A percentile compares a stretch with the other conserved stretches of the same genome.
phyloP scores from a whole-genome alignment of 2,329 filamentous ascomycete species.

The Ceratocystis ficicola region DNA sequence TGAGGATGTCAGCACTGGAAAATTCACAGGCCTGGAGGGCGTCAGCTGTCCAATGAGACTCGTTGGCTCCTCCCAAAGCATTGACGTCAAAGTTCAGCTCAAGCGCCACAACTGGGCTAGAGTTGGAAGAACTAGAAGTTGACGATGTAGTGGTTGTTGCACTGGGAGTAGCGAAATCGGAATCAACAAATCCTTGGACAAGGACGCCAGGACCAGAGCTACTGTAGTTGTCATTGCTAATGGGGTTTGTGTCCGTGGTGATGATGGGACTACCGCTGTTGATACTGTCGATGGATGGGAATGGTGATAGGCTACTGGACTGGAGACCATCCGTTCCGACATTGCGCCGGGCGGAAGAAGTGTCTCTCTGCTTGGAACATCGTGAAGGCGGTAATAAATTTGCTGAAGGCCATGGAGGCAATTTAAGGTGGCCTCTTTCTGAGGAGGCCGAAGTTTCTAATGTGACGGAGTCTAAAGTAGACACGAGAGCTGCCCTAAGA shows the following conservation, averaged over 20 bases:
- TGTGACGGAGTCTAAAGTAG: slow-evolving; percentile 19
- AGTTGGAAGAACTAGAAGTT: slow-evolving; percentile 13
- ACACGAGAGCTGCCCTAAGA: slow-evolving; percentile 18
- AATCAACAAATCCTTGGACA: neutral
- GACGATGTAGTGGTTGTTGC: neutral
- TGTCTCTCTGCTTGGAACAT: neutral
- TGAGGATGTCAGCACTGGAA: slow-evolving; percentile 4
- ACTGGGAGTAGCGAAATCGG: slow-evolving; percentile 5
- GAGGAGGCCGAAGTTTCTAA: slow-evolving; percentile 14
- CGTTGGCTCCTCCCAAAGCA: neutral
- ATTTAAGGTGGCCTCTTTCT: slow-evolving; percentile 17
- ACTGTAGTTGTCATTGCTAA: neutral
- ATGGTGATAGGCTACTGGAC: slow-evolving; percentile 1
- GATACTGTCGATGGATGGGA: neutral
- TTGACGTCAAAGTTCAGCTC: slow-evolving; percentile 13
- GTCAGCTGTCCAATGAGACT: slow-evolving; percentile 12
- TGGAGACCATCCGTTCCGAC: neutral
- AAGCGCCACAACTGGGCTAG: slow-evolving; percentile 17
- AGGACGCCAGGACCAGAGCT: neutral
- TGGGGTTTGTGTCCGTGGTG: neutral
- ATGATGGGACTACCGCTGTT: neutral
- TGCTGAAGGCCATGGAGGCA: slow-evolving; percentile 16
- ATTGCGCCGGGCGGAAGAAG: slow-evolving; percentile 16
- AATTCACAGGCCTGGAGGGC: slow-evolving; percentile 3
- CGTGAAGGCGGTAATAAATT: neutral